phyloP scores from a whole-genome alignment of 345 rosid genomes.

The Arabis hirsuta region DNA sequence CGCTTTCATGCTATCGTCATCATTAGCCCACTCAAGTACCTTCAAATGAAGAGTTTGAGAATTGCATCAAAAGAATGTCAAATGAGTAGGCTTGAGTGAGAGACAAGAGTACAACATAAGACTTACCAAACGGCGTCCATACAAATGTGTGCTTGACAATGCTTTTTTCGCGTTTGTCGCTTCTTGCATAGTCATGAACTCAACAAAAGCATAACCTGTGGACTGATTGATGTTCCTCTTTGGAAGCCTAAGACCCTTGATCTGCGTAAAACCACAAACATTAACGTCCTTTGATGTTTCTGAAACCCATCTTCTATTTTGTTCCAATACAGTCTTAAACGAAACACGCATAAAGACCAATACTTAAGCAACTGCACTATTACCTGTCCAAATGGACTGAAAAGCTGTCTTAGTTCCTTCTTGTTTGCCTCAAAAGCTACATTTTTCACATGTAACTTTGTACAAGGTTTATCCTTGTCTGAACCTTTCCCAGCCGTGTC shows the following conservation, averaged over 20 bases:
- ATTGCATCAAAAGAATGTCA: background rate
- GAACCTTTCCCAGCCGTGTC: conserved; percentile 57
- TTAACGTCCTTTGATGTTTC: conserved; percentile 11
- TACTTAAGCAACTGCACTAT: conserved; percentile 4
- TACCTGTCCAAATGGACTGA: conserved; percentile 97
- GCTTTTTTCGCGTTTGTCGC: conserved; percentile 73
- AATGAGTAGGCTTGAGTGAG: background rate
- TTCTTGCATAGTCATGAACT: conserved; percentile 87
- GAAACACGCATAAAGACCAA: conserved; percentile 14
- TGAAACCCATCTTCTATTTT: background rate
- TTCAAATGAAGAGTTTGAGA: conserved; percentile 33
- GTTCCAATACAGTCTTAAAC: background rate
- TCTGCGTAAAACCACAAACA: conserved; percentile 46
- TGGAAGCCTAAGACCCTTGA: conserved; percentile 87
- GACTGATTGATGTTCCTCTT: conserved; percentile 61
- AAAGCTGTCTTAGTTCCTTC: conserved; percentile 86
- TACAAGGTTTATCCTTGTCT: conserved; percentile 66
- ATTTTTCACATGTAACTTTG: conserved; percentile 82
- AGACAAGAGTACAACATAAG: background rate
- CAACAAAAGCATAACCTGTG: conserved; percentile 88
- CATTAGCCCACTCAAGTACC: conserved; percentile 89
- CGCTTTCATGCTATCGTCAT: conserved; percentile 84
- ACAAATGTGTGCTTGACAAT: conserved; percentile 80
- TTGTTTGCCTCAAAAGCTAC: conserved; percentile 96
- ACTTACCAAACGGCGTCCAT: conserved; percentile 89